Evolutionary conservation across 2,329 filamentous ascomycete species (phyloP).

Genomic region (Fusarium multiceps): DNA sequence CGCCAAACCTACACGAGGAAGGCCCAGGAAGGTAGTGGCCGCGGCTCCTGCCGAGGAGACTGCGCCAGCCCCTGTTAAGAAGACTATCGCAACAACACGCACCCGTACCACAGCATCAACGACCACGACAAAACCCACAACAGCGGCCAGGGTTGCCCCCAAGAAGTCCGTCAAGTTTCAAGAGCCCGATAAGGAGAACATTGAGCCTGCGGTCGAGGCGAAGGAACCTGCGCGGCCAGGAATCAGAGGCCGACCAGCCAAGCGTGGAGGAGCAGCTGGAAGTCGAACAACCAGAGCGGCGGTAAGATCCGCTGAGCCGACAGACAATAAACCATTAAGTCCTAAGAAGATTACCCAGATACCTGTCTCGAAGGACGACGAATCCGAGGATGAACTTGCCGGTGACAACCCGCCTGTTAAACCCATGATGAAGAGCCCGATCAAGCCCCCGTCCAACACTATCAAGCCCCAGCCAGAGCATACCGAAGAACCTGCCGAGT

Average conservation of each 20-base stretch:
- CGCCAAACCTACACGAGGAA: constrained; percentile 55
- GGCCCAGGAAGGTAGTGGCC: constrained; percentile 56
- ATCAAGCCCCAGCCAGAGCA: constrained; percentile 21
- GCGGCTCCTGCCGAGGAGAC: constrained; percentile 37
- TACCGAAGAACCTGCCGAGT: constrained; percentile 35
- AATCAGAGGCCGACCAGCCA: constrained; percentile 58
- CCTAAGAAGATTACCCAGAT: constrained; percentile 74
- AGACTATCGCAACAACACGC: constrained; percentile 47
- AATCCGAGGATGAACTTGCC: constrained; percentile 70
- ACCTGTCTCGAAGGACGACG: constrained; percentile 59
- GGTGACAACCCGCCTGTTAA: constrained; percentile 62
- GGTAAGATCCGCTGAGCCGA: constrained; percentile 48
- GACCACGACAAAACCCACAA: constrained; percentile 51
- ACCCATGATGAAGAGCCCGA: constrained; percentile 65
- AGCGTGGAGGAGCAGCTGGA: constrained; percentile 50
- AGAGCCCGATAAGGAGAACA: constrained; percentile 73
- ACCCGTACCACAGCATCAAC: constrained; percentile 47
- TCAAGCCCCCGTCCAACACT: constrained; percentile 58
- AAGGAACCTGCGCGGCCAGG: constrained; percentile 53
- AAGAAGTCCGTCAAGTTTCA: constrained; percentile 74
- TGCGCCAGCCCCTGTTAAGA: constrained; percentile 50
- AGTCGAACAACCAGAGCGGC: constrained; percentile 52
- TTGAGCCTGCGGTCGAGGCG: constrained; percentile 56
- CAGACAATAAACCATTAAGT: constrained; percentile 65
- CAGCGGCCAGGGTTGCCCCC: constrained; percentile 56